phyloP scores from a whole-genome alignment of 1,139 yeast genomes.

The Pichia inconspicua region DNA sequence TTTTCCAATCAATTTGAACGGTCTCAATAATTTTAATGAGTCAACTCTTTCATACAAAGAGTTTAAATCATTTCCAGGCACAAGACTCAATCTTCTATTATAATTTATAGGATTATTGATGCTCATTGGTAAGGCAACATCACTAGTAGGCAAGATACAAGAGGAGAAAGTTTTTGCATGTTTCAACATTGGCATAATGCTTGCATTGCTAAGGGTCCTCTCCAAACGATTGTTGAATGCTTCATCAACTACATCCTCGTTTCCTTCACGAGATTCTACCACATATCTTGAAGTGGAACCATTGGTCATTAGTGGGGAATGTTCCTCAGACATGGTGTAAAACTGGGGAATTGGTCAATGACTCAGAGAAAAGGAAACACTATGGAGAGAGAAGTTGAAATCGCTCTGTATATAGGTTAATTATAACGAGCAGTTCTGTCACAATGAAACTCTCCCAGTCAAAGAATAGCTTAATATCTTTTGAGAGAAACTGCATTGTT shows the following conservation, averaged over 20 bases:
- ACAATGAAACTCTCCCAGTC: too few species aligned
- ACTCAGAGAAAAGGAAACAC: background rate
- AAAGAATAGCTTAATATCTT: too few species aligned
- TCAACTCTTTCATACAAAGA: constrained; percentile 19
- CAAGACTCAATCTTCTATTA: constrained; percentile 20
- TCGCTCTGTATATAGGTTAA: background rate
- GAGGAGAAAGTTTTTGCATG: constrained; percentile 10
- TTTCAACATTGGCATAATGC: constrained; percentile 4
- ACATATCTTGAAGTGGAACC: background rate
- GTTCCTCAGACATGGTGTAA: background rate
- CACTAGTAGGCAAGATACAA: background rate
- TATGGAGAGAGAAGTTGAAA: background rate
- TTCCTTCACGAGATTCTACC: background rate
- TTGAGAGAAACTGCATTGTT: too few species aligned
- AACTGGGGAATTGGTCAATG: background rate
- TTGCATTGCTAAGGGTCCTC: background rate
- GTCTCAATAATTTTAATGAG: constrained; percentile 40
- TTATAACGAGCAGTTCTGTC: too few species aligned
- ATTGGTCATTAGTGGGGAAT: background rate
- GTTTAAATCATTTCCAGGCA: constrained; percentile 14
- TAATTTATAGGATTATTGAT: constrained; percentile 16
- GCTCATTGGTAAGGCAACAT: constrained; percentile 12
- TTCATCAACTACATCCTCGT: background rate
- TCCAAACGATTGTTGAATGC: background rate
- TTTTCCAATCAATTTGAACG: constrained; percentile 50